Evolutionary conservation across 208 protist species (phyloP), one percentile per base, ranked within the genome.

Genomic region (Leishmania mexicana): DNA sequence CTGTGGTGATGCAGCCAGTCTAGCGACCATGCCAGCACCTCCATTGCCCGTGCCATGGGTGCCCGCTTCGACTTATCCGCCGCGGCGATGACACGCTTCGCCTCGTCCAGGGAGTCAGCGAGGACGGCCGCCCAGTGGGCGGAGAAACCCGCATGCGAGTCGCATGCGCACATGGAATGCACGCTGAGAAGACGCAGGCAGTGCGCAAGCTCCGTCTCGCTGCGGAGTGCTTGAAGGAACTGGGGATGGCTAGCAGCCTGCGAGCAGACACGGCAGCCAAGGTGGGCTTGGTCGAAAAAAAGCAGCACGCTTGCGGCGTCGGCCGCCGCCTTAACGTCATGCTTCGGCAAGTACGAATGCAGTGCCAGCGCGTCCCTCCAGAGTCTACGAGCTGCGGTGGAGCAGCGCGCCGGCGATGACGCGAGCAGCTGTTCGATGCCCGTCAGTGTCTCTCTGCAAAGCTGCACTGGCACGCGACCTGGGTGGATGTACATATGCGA

Each of bases 401-500:
- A 79, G 21, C 79, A 78, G 47, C 82, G 80, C 64, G 68, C 74
- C 31, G 83, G 45, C 11, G 83, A 81, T 31, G 62, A 57, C 19
- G 76, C 35, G 45, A 90, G 79, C 21, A 76, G 54, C 1, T 70
- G n/a, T n/a, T 75, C 76, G 15, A 88, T 54, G 35, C 71, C n/a
- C 35, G 28, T 35, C 57, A 90, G 72, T 21, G 84, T 73, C 57
- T 83, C 80, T 45, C 76, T 76, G 13, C 81, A 80, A 0, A 83
- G 21, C 31, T 54, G 31, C 21, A 51, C 35, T 31, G 79, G 71
- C 47, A 79, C 71, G 28, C 81, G 67, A 15, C 42, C 70, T 0
- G 87, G 83, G 60, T 83, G 57, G 7, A 76, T 54, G 80, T 90
- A 90, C 42, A 76, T n/a, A 31, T 81, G 84, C 1, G 81, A 42